Conservation (phyloP, 192 early-diverging fungal species). For the Chytriomyces hyalinus region DNA sequence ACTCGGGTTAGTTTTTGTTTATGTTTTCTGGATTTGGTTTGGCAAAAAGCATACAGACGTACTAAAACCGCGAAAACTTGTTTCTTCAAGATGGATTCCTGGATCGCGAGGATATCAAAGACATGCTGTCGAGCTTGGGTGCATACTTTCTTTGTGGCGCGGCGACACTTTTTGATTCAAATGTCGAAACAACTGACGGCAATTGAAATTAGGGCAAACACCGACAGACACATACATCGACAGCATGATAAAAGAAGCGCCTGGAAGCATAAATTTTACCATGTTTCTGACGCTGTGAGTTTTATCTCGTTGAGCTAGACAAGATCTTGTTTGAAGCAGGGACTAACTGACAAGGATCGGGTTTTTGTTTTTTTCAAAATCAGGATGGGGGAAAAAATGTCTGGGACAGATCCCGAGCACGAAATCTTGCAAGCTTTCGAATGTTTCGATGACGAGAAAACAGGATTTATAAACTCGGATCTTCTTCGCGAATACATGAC, state of each 20-base stretch:
- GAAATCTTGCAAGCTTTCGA: conserved; percentile 93
- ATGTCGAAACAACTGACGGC: neutral
- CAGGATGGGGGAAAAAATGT: conserved; percentile 87
- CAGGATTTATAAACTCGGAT: conserved; percentile 80
- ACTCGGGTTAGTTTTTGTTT: conserved; percentile 48
- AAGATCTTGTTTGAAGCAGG: neutral
- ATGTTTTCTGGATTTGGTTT: neutral
- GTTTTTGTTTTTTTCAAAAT: neutral
- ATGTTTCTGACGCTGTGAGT: conserved; percentile 86
- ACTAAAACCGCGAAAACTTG: neutral
- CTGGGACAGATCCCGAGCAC: conserved; percentile 88
- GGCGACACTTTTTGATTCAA: neutral
- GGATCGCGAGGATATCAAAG: conserved; percentile 90
- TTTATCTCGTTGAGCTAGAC: neutral
- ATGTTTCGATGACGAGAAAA: conserved; percentile 85
- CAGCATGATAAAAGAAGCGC: conserved; percentile 87
- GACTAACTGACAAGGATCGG: neutral
- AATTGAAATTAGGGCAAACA: conserved; percentile 57
- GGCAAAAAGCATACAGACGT: neutral
- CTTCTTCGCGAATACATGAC: conserved; percentile 87
- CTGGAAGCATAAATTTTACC: conserved; percentile 89
- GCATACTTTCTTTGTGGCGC: conserved; percentile 25
- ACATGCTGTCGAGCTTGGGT: conserved; percentile 84
- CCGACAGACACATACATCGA: conserved; percentile 83
- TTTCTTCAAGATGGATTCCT: conserved; percentile 76